A percentile compares a stretch with the other conserved stretches of the same genome.
phyloP scores from a whole-genome alignment of 202 grass and related monocot species.

The Digitaria exilis region DNA sequence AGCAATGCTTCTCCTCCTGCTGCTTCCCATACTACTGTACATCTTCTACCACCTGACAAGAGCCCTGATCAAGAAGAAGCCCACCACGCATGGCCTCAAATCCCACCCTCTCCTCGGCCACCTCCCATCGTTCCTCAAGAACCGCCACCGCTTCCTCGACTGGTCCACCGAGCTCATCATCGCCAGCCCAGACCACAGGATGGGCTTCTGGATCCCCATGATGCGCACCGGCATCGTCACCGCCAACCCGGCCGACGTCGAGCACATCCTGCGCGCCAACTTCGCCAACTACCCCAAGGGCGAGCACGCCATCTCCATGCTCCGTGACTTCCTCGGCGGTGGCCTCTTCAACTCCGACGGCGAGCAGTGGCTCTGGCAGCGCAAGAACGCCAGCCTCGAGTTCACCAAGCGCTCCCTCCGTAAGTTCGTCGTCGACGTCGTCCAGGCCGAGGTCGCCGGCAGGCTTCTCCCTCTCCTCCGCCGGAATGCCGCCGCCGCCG shows the following conservation, averaged over 20 bases:
- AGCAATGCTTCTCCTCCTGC: neutral
- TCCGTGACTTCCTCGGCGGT: too few relatives aligned
- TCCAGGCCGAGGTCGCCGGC: conserved; percentile 41
- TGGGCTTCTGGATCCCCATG: conserved; percentile 38
- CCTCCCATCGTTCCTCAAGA: conserved; percentile 46
- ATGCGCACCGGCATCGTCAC: too few relatives aligned
- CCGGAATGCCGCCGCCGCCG: neutral
- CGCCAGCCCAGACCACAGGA: conserved; percentile 29
- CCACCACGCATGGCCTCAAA: conserved; percentile 39
- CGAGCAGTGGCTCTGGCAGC: too few relatives aligned
- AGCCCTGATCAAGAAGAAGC: conserved; percentile 18
- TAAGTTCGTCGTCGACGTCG: conserved; percentile 45
- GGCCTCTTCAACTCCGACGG: too few relatives aligned
- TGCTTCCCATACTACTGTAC: neutral
- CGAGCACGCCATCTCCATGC: too few relatives aligned
- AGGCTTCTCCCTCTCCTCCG: conserved; percentile 54
- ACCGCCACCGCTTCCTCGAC: conserved; percentile 55
- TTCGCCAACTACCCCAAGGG: too few relatives aligned
- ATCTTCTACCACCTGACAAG: neutral
- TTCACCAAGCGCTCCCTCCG: conserved; percentile 46
- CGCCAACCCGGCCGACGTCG: too few relatives aligned
- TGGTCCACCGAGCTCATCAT: conserved; percentile 44
- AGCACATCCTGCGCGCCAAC: too few relatives aligned
- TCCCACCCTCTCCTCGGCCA: conserved; percentile 51
- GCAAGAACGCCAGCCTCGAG: conserved; percentile 47